A percentile compares a stretch with the other conserved stretches of the same genome.
These are phyloP conservation scores for Eutypella sp. DNA, from an alignment of 2,329 filamentous ascomycete species.

Conservation along the genomic window DNA sequence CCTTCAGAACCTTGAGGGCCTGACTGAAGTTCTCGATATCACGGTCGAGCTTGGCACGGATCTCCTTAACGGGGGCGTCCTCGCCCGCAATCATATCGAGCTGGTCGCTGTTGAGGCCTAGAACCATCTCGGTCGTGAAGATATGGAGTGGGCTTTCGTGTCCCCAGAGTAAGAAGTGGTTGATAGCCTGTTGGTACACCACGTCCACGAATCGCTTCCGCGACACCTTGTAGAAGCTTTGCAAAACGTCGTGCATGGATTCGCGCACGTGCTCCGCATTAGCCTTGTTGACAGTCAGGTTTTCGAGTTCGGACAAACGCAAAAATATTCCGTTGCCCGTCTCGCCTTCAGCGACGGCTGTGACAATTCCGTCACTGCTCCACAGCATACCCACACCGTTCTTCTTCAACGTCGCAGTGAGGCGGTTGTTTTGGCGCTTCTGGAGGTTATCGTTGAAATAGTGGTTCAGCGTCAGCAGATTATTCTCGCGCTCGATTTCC, in stretches of 20 bases:
- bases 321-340: conserved; percentile 19
- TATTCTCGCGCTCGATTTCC: conserved; percentile 40
- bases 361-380: too few species aligned
- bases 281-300: conserved; percentile 19
- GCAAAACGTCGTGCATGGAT: conserved; percentile 56
- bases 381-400: too few species aligned
- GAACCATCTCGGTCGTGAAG: conserved; percentile 47
- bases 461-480: conserved; percentile 43
- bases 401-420: conserved; percentile 12
- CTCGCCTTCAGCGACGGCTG: too few species aligned
- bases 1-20: conserved; percentile 25
- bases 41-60: conserved; percentile 36
- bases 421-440: conserved; percentile 17
- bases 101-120: conserved; percentile 40
- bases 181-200: conserved; percentile 53
- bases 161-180: conserved; percentile 47
- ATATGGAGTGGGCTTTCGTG: conserved; percentile 45
- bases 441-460: conserved; percentile 39
- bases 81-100: conserved; percentile 56
- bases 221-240: conserved; percentile 58
- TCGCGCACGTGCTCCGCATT: conserved; percentile 34
- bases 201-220: conserved; percentile 59
- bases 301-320: conserved; percentile 12
- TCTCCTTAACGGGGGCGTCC: conserved; percentile 34
- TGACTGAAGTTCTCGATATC: conserved; percentile 42